Conservation (phyloP, 2,329 filamentous ascomycete genomes). For the Calonectria multiphialidica region DNA sequence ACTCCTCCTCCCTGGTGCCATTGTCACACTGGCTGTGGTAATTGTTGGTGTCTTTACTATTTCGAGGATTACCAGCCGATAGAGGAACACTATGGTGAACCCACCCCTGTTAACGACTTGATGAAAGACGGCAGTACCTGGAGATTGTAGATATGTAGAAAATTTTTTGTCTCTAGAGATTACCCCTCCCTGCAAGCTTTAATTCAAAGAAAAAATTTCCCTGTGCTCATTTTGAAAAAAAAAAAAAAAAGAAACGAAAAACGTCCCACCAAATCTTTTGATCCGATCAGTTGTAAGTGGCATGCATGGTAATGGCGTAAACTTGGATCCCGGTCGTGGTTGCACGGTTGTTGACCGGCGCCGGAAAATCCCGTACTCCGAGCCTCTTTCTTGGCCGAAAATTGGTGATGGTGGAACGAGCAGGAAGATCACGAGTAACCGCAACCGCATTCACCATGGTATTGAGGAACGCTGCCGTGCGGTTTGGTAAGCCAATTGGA, state of each 20-base stretch:
- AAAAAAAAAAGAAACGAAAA: conserved; percentile 20
- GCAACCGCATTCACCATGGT: conserved; percentile 61
- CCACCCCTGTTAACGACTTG: conserved; percentile 48
- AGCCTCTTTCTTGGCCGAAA: conserved; percentile 39
- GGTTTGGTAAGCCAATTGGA: conserved; percentile 62
- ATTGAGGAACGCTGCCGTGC: conserved; percentile 64
- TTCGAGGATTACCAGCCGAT: conserved; percentile 73
- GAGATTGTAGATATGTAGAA: conserved; percentile 49
- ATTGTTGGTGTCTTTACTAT: conserved; percentile 95
- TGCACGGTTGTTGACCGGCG: conserved; percentile 20
- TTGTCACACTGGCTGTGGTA: conserved; percentile 93
- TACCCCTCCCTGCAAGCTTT: conserved; percentile 37
- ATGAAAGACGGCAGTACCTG: conserved; percentile 45
- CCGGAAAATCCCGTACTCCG: conserved; percentile 42
- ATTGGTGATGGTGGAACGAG: conserved; percentile 42
- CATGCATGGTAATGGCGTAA: neutral
- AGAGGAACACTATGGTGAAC: conserved; percentile 39
- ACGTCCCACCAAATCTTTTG: neutral
- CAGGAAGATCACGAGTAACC: conserved; percentile 33
- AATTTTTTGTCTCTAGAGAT: conserved; percentile 42
- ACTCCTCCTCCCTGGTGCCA: conserved; percentile 89
- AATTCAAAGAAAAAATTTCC: conserved; percentile 35
- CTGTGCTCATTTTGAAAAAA: conserved; percentile 19
- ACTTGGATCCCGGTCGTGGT: neutral
- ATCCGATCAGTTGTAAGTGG: neutral